Evolutionary conservation across 2,329 filamentous ascomycete genomes (phyloP), one percentile per base, ranked within the genome.

Genomic region (Tetracladium maxilliforme): DNA sequence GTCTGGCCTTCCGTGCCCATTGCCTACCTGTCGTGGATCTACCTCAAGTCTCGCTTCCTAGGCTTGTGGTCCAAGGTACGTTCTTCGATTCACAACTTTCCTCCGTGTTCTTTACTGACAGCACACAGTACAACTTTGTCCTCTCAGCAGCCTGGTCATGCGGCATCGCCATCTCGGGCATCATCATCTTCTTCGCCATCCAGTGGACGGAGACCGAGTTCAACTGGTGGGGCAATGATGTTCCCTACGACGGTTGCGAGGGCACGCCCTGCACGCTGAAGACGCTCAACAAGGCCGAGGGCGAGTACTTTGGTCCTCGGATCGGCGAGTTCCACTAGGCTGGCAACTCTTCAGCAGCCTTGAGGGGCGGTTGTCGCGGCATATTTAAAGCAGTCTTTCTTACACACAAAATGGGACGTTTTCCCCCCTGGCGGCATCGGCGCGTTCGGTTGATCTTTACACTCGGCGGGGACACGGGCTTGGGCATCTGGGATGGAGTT

Each of bases 141-240:
- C 48, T 64, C 14, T 62, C 61, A 6, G 58, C 61, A 10, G 52
- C 60, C 10, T 58, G 61, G 41, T 59, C 52, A 12, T 56, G 54
- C 14, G 61, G 54, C 16, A 55, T 66, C 20, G 61, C 61, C 26
- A 54, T 67, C 23, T 44, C 60, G 0, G 61, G 48, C 25, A 54
- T 67, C 32, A 44, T 67, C 34, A 63, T 67, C 33, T 64, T 67
- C 49, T 68, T 67, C 35, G 48, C 54, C 10, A 41, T 66, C 10
- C 52, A 63, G 33, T 59, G 52, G 34, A 48, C 49, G 11, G 47
- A 47, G 5, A 42, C 50, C 7, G 14, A 22, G 7, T 11, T 23
- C n/a, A 23, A 27, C 14, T 27, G 25, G 25, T 27, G 25, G 25
- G 25, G 25, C 6, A 27, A 27, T 14, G 19, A n/a, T 9, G 25